phyloP scores from a whole-genome alignment of 208 protist species.

The Leptomonas pyrrhocoris region DNA sequence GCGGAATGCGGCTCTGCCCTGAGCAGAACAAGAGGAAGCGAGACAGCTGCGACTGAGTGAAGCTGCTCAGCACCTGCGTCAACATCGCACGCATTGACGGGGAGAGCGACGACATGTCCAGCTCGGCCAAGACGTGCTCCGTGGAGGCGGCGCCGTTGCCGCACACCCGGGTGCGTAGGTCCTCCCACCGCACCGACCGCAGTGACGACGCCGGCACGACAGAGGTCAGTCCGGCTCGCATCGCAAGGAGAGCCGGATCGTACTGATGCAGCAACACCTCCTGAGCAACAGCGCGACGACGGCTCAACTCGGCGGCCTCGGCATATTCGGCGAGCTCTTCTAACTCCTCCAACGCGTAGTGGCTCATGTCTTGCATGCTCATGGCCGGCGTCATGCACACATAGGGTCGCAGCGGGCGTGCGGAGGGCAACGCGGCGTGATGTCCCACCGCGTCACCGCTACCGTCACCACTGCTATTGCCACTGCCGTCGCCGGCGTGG shows the following conservation, averaged over 20 bases:
- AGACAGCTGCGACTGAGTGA: constrained; percentile 58
- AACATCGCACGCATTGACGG: constrained; percentile 55
- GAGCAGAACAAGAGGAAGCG: constrained; percentile 88
- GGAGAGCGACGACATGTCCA: constrained; percentile 64
- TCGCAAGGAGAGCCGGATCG: constrained; percentile 67
- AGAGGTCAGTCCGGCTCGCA: constrained; percentile 68
- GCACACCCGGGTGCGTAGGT: constrained; percentile 84
- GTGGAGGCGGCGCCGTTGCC: constrained; percentile 50
- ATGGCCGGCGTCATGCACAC: constrained; percentile 50
- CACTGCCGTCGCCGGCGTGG: not conserved
- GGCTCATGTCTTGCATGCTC: constrained; percentile 39
- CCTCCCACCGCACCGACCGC: constrained; percentile 75
- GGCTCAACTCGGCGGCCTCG: constrained; percentile 34
- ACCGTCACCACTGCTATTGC: not conserved
- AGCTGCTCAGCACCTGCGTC: constrained; percentile 53
- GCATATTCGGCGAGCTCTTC: constrained; percentile 28
- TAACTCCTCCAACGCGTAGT: constrained; percentile 31
- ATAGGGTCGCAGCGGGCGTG: constrained; percentile 34
- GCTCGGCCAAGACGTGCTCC: constrained; percentile 72
- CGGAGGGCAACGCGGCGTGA: constrained; percentile 10
- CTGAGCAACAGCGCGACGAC: constrained; percentile 54
- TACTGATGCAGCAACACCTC: constrained; percentile 83
- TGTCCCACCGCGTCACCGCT: not conserved
- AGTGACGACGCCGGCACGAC: constrained; percentile 64
- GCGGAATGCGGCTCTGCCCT: constrained; percentile 80